These are phyloP conservation scores for Eutrema japonicum DNA, from an alignment of 345 rosid species.

Conservation along the genomic window DNA sequence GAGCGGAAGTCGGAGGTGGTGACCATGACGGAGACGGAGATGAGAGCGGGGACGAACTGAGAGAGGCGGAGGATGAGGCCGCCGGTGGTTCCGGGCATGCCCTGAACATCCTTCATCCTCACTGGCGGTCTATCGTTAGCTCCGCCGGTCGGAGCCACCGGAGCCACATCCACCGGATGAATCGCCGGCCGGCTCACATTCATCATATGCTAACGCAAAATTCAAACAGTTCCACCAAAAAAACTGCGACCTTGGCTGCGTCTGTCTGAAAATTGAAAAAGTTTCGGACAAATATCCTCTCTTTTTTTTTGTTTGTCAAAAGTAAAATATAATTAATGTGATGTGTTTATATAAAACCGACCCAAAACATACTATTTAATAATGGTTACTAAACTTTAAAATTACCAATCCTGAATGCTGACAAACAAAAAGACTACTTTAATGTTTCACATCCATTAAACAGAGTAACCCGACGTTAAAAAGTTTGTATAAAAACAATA, in stretches of 20 bases:
- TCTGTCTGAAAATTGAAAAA: slow-evolving; percentile 21
- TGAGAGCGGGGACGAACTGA: slow-evolving; percentile 59
- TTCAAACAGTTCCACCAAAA: slow-evolving; percentile 12
- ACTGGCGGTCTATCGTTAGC: slow-evolving; percentile 50
- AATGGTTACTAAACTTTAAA: neutral
- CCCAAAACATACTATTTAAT: neutral
- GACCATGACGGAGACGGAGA: slow-evolving; percentile 71
- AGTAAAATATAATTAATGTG: neutral
- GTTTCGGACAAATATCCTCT: neutral
- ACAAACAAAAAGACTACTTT: neutral
- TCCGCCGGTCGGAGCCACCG: slow-evolving; percentile 59
- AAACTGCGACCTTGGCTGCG: slow-evolving; percentile 1
- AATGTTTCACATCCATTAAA: neutral
- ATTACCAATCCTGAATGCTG: neutral
- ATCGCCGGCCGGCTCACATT: slow-evolving; percentile 72
- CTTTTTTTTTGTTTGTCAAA: neutral
- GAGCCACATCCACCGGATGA: slow-evolving; percentile 69
- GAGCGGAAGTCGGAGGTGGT: slow-evolving; percentile 70
- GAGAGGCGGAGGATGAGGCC: slow-evolving; percentile 69
- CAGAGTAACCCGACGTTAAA: slow-evolving; percentile 2
- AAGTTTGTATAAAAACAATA: no score
- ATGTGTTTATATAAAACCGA: neutral
- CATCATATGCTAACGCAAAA: slow-evolving; percentile 28
- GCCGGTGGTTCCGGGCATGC: slow-evolving; percentile 87
- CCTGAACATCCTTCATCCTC: slow-evolving; percentile 79